phyloP scores from a whole-genome alignment of 1,284 basidiomycete species.

The Trichosporon sp. region DNA sequence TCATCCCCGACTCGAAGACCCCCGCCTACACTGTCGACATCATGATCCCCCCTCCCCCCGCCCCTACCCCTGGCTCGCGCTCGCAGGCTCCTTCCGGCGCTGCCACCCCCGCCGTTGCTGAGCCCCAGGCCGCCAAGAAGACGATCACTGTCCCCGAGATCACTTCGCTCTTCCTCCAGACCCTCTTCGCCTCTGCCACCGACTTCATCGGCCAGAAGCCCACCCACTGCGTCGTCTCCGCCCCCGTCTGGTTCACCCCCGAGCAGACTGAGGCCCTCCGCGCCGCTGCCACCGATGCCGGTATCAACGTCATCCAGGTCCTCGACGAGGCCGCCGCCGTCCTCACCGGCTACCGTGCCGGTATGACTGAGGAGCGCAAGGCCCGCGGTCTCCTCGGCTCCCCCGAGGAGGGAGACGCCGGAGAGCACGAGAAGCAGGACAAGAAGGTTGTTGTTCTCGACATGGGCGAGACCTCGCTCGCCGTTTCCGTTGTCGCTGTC shows the following conservation, averaged over 20 bases:
- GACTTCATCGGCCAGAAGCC: conserved; percentile 82
- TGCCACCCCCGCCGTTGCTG: conserved; percentile 64
- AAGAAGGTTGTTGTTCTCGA: conserved; percentile 58
- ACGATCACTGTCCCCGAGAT: conserved; percentile 80
- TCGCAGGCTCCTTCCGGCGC: conserved; percentile 58
- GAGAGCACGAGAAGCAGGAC: conserved; percentile 52
- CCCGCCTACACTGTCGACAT: conserved; percentile 84
- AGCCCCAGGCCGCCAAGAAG: conserved; percentile 69
- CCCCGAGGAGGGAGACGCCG: conserved; percentile 50
- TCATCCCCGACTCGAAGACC: conserved; percentile 65
- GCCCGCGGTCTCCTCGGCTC: conserved; percentile 45
- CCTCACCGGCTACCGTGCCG: conserved; percentile 50
- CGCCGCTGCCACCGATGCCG: conserved; percentile 72
- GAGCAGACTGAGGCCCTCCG: conserved; percentile 67
- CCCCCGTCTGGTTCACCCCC: conserved; percentile 70
- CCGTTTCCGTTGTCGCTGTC: conserved; percentile 54
- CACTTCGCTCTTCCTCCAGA: conserved; percentile 77
- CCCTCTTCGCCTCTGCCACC: conserved; percentile 78
- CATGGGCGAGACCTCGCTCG: conserved; percentile 57
- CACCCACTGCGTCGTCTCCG: conserved; percentile 76
- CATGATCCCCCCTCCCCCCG: conserved; percentile 65
- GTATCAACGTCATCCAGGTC: conserved; percentile 74
- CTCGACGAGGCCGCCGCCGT: conserved; percentile 81
- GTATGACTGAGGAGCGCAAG: conserved; percentile 46
- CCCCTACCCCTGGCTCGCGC: conserved; percentile 54